These are phyloP conservation scores for Aspergillus clavatus DNA, from an alignment of 2,329 filamentous ascomycete genomes.

Conservation along the genomic window DNA sequence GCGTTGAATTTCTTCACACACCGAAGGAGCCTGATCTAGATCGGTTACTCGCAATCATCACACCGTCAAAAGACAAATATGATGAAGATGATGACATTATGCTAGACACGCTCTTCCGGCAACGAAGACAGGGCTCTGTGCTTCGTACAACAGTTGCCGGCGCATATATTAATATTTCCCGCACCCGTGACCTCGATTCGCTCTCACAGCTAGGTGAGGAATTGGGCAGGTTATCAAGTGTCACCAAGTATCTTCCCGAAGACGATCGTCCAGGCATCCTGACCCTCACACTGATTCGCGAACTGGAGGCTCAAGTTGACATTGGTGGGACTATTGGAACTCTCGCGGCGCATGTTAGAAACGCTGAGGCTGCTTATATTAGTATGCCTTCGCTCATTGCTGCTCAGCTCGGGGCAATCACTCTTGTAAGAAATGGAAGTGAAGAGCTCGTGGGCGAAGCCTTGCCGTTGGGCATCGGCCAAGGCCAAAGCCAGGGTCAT, in stretches of 20 bases:
- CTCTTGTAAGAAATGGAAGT: conserved; percentile 57
- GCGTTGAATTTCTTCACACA: conserved; percentile 65
- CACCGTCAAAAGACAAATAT: conserved; percentile 86
- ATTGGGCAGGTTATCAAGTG: conserved; percentile 72
- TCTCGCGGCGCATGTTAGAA: conserved; percentile 53
- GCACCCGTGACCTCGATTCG: conserved; percentile 60
- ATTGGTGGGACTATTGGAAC: conserved; percentile 66
- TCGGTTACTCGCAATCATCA: conserved; percentile 76
- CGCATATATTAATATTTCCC: conserved; percentile 58
- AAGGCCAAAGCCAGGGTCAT: conserved; percentile 11
- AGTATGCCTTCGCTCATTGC: conserved; percentile 78
- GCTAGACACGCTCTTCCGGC: conserved; percentile 81
- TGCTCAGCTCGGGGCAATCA: conserved; percentile 63
- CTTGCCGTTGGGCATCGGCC: conserved; percentile 32
- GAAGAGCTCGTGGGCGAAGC: conserved; percentile 69
- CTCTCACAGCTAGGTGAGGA: conserved; percentile 72
- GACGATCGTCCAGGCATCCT: conserved; percentile 89
- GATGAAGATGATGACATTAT: conserved; percentile 89
- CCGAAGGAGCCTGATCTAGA: conserved; percentile 79
- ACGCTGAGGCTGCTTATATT: conserved; percentile 73
- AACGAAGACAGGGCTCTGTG: conserved; percentile 80
- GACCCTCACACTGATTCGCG: conserved; percentile 64
- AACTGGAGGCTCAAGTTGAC: conserved; percentile 57
- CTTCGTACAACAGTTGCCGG: conserved; percentile 65
- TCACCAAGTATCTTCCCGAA: conserved; percentile 91